Conservation (phyloP, 2,329 filamentous ascomycete species). For the Neonectria faginata region DNA sequence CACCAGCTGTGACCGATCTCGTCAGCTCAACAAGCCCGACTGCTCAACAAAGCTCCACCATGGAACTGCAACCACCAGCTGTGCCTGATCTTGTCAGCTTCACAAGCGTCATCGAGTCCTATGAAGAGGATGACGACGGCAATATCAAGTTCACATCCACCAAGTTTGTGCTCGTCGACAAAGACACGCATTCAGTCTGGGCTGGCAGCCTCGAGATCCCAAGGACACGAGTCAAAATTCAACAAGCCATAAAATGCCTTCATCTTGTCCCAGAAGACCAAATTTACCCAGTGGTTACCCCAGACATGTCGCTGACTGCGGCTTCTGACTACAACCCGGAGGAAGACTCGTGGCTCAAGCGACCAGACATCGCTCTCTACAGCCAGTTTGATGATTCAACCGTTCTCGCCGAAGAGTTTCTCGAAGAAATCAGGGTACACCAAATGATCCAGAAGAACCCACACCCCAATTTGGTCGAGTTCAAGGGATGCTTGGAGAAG, state of each 20-base stretch:
- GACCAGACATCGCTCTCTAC: not conserved
- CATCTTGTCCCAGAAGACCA: not conserved
- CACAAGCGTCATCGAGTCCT: not conserved
- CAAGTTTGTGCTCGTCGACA: not conserved
- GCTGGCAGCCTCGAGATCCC: not conserved
- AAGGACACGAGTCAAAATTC: not conserved
- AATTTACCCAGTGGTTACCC: not conserved
- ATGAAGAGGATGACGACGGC: not conserved
- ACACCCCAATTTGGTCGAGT: constrained; percentile 4
- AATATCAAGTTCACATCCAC: not conserved
- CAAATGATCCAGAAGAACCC: not conserved
- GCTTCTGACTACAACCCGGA: not conserved
- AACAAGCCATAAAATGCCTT: not conserved
- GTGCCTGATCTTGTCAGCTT: not conserved
- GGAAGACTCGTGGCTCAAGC: not conserved
- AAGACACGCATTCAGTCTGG: not conserved
- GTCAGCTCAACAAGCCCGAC: not conserved
- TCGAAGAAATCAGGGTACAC: not conserved
- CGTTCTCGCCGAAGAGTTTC: not conserved
- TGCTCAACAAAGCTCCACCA: no score
- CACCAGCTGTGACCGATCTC: not conserved
- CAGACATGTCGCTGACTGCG: not conserved
- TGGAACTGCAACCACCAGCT: not conserved
- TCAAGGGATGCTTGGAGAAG: constrained; percentile 2
- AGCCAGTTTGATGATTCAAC: not conserved